Evolutionary conservation across 139 green algal species (phyloP).

Genomic region (Chlamydomonas sp.): DNA sequence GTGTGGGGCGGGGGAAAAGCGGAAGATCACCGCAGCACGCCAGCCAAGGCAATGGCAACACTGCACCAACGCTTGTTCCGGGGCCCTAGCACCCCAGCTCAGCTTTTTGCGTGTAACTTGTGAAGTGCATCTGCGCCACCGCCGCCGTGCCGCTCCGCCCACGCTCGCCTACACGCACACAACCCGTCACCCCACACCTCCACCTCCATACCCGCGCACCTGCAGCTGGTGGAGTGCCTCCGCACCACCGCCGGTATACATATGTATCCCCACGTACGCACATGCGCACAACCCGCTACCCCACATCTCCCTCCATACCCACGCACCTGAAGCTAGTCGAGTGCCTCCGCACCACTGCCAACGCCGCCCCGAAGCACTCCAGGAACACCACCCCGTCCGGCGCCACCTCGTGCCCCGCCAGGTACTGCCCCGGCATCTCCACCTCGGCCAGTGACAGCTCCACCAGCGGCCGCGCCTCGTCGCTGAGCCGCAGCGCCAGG

Average conservation of each 20-base stretch:
- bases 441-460: constrained; percentile 86
- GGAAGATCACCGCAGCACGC: not conserved
- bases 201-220: no score
- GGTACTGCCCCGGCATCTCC: constrained; percentile 91
- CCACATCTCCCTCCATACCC: constrained; percentile 18
- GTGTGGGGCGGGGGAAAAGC: not conserved
- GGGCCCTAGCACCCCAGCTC: no score
- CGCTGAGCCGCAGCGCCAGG: constrained; percentile 78
- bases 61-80: no score
- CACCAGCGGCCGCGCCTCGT: constrained; percentile 67
- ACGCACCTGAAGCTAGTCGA: constrained; percentile 63
- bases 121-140: no score
- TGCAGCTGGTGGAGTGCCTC: no score
- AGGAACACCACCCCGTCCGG: constrained; percentile 77
- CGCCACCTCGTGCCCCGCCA: constrained; percentile 58
- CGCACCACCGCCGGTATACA: no score
- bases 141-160: no score
- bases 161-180: no score
- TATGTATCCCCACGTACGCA: not conserved
- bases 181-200: no score
- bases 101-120: no score
- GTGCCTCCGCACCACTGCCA: constrained; percentile 89
- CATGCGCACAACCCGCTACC: not conserved
- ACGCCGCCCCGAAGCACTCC: constrained; percentile 82
- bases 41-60: no score